Percentiles rank a stretch among this genome's conserved stretches.
Conservation (phyloP, 805 yeast species). For the Scheffersomyces stipitis region DNA sequence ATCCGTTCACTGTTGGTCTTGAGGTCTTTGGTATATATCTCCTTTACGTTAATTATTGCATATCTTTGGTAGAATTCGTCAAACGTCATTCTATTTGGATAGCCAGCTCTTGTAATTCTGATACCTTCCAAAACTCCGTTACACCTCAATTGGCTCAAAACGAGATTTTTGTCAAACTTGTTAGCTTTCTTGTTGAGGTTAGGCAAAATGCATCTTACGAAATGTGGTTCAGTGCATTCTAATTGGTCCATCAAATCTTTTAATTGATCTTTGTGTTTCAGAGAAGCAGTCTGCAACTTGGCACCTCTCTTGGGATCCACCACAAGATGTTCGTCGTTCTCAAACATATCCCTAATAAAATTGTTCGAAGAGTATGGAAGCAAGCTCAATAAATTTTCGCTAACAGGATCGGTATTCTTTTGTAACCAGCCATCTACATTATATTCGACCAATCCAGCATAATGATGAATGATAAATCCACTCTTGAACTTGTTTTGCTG, state of each 20-base stretch:
- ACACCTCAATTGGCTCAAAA: conserved; percentile 86
- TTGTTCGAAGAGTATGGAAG: conserved; percentile 56
- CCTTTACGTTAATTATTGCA: conserved; percentile 58
- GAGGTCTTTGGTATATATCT: conserved; percentile 44
- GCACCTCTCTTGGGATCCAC: conserved; percentile 37
- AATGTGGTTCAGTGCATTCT: conserved; percentile 86
- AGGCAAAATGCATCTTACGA: conserved; percentile 94
- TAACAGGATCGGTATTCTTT: conserved; percentile 91
- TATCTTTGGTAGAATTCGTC: conserved; percentile 78
- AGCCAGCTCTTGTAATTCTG: conserved; percentile 94
- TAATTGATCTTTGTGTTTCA: conserved; percentile 85
- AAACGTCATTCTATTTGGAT: conserved; percentile 87
- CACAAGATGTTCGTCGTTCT: conserved; percentile 29
- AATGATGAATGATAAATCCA: conserved; percentile 85
- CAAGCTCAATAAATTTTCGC: conserved; percentile 66
- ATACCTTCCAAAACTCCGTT: conserved; percentile 99
- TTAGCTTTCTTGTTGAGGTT: conserved; percentile 72
- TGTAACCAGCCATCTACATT: conserved; percentile 90
- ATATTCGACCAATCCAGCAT: conserved; percentile 96
- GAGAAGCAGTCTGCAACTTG: conserved; percentile 66
- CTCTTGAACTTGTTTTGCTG: conserved; percentile 69
- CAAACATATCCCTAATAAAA: conserved; percentile 59
- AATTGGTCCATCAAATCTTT: conserved; percentile 68
- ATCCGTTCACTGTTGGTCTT: conserved; percentile 72
- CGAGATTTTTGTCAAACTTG: conserved; percentile 69